Evolutionary conservation across 495 filamentous ascomycete species (phyloP), one percentile per base, ranked within the genome.

Genomic region (Cercophora sp.): DNA sequence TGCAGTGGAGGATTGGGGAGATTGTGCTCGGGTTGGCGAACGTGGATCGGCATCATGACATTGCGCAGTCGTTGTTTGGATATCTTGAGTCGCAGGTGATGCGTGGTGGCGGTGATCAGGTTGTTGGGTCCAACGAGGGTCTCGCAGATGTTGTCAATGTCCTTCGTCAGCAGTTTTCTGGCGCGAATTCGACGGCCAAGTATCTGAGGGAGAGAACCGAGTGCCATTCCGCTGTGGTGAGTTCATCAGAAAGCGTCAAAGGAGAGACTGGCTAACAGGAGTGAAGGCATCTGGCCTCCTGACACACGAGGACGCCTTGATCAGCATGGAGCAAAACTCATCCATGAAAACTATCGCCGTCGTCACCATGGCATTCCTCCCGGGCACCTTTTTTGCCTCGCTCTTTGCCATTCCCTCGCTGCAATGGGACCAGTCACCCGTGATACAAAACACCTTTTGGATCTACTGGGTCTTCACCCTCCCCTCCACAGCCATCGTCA

Each of bases 371-470:
- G 19, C 31, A 1, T 56, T 56, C 35, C 19, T 56, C 4, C 53
- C 53, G 3, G 47, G 18, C 10, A 51, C 53, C 9, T 56, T 51
- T 6, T 44, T 73, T 32, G 64, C 68, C 1, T 57, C 70, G 4
- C 52, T 70, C 2, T 73, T 71, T 55, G 63, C 67, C 5, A 43
- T 72, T 25, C 68, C 67, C 2, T 64, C 67, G n/a, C 56, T 70
- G 9, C 52, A 63, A 34, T 70, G 65, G 68, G 57, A 56, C 23
- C 3, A 35, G 9, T 31, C 29, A 23, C 20, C 24, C 24, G 60
- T 70, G 20, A 45, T 68, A 19, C 55, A 54, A 31, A 36, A 53
- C 22, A 51, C 56, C 8, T 71, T 70, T 25, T 72, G 66, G 68
- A 40, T 67, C 9, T 70, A 69, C 51, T 68, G 66, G 66, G 68